Evolutionary conservation across 441 rosid genomes (phyloP).

Genomic region (Erodium trifolium): DNA sequence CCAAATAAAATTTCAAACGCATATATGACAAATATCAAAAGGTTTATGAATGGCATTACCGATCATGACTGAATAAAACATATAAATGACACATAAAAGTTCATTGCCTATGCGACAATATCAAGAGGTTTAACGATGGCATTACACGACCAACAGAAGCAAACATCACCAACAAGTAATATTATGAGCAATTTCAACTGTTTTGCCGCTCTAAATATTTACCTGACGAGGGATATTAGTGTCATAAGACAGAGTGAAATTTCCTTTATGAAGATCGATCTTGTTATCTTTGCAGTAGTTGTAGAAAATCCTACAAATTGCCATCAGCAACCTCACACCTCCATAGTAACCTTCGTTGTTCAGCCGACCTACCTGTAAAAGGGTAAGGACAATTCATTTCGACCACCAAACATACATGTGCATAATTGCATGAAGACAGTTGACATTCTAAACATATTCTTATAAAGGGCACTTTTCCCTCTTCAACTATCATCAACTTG

Average conservation of each 20-base stretch:
- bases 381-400: too few relatives aligned
- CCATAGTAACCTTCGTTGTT: constrained; percentile 83
- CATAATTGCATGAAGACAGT: not conserved
- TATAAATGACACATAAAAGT: too few relatives aligned
- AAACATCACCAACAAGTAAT: too few relatives aligned
- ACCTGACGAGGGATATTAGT: constrained; percentile 98
- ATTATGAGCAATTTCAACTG: not conserved
- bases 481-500: too few relatives aligned
- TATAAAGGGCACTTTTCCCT: too few relatives aligned
- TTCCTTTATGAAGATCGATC: constrained; percentile 42
- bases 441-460: not conserved
- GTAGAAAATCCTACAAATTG: constrained; percentile 64
- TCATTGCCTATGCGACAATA: too few relatives aligned
- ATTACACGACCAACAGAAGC: too few relatives aligned
- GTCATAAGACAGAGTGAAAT: constrained; percentile 69
- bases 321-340: constrained; percentile 88
- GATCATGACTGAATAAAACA: too few relatives aligned
- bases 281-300: constrained; percentile 47
- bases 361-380: constrained; percentile 50
- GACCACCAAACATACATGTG: not conserved
- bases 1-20: too few relatives aligned
- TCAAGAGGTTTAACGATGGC: too few relatives aligned
- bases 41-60: too few relatives aligned
- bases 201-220: not conserved
- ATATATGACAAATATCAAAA: too few relatives aligned